These are phyloP conservation scores for Neocucurbitaria cava DNA, from an alignment of 2,329 filamentous ascomycete species.

Conservation along the genomic window DNA sequence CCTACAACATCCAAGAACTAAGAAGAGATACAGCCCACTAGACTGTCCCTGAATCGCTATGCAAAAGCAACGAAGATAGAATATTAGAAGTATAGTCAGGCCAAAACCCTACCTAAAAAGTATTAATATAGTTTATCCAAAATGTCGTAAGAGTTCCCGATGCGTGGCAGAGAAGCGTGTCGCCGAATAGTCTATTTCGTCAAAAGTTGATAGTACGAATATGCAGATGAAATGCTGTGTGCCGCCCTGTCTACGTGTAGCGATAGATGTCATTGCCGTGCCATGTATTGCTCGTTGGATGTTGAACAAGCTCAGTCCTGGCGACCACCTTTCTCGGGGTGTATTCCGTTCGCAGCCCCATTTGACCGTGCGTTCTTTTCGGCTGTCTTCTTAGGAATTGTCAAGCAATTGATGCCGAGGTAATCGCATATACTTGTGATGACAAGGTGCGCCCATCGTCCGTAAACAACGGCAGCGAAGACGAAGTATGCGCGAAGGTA, in stretches of 20 bases:
- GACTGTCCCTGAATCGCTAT: background rate
- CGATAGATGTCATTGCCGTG: background rate
- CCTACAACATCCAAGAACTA: background rate
- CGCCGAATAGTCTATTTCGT: background rate
- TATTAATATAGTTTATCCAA: constrained; percentile 4
- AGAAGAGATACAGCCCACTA: background rate
- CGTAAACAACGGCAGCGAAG: constrained; percentile 86
- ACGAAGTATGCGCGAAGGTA: constrained; percentile 87
- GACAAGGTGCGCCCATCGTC: constrained; percentile 89
- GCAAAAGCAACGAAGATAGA: background rate
- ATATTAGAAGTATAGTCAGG: background rate
- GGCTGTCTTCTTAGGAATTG: constrained; percentile 63
- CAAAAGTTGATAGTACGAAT: background rate
- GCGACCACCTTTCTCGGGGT: constrained; percentile 42
- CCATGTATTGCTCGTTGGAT: background rate
- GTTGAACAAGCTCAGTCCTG: constrained; percentile 30
- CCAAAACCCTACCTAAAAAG: background rate
- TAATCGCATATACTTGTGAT: constrained; percentile 91
- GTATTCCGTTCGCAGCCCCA: constrained; percentile 35
- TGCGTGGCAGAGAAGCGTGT: background rate
- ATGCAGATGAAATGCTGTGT: constrained; percentile 2
- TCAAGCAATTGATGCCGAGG: constrained; percentile 92
- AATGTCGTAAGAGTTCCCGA: background rate
- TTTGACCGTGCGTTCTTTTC: constrained; percentile 39
- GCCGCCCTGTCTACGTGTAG: constrained; percentile 2